Evolutionary conservation across 441 rosid species (phyloP).

Genomic region (Populus hybrid): DNA sequence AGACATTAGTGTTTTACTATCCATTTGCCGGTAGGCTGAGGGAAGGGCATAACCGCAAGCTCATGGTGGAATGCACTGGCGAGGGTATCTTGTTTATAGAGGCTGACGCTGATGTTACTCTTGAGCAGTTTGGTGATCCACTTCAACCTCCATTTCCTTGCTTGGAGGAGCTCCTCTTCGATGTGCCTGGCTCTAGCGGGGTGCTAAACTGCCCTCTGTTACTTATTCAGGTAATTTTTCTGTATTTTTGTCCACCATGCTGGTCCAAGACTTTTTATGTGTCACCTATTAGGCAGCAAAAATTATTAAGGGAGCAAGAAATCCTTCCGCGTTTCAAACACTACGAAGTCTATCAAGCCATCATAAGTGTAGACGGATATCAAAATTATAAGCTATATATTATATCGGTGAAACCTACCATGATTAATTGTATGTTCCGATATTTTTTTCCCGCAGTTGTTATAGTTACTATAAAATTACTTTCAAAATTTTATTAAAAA

Average conservation of each 20-base stretch:
- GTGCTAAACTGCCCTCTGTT: constrained; percentile 40
- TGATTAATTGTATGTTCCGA: too few species aligned
- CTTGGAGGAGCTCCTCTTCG: constrained; percentile 45
- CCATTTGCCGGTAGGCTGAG: constrained; percentile 39
- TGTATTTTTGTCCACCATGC: too few species aligned
- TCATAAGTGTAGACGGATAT: not conserved
- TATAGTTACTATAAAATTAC: too few species aligned
- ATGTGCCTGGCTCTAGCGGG: constrained; percentile 40
- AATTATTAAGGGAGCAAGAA: too few species aligned
- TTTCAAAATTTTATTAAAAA: too few species aligned
- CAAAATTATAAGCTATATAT: not conserved
- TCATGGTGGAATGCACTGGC: constrained; percentile 32
- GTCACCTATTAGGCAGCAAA: too few species aligned
- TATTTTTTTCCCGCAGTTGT: too few species aligned
- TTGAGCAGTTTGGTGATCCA: constrained; percentile 32
- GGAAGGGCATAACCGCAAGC: constrained; percentile 33
- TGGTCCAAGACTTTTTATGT: too few species aligned
- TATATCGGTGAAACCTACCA: too few species aligned
- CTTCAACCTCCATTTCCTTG: constrained; percentile 56
- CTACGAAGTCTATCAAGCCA: too few species aligned
- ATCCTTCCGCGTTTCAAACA: too few species aligned
- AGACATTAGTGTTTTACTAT: constrained; percentile 37
- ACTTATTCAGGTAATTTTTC: constrained; percentile 44
- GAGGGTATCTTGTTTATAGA: constrained; percentile 38
- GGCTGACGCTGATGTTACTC: constrained; percentile 34